A percentile compares a stretch with the other conserved stretches of the same genome.
phyloP scores from a whole-genome alignment of 108 stramenopile species.

The Pseudonitzschia multiseries region DNA sequence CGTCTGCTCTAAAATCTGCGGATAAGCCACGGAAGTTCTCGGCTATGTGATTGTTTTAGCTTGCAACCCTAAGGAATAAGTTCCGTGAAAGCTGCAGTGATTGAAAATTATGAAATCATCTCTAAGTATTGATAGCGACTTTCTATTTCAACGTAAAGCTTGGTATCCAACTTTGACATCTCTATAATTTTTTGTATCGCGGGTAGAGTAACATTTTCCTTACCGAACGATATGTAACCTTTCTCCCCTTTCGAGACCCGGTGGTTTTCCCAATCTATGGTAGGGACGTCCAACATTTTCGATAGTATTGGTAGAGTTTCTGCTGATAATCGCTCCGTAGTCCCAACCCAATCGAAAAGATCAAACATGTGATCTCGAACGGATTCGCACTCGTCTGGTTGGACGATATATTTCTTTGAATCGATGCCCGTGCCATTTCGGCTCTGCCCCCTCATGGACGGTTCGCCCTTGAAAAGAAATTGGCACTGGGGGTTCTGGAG shows the following conservation, averaged over 20 bases:
- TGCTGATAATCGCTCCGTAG: constrained; percentile 24
- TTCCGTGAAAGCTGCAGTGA: too few relatives aligned
- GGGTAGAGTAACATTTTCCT: constrained; percentile 13
- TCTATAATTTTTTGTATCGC: constrained; percentile 20
- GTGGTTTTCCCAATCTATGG: background rate
- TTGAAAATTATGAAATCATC: background rate
- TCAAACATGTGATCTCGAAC: constrained; percentile 18
- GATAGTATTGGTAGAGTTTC: constrained; percentile 32
- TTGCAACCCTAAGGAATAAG: background rate
- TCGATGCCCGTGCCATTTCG: background rate
- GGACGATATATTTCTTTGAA: background rate
- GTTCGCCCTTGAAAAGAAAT: constrained; percentile 35
- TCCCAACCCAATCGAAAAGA: constrained; percentile 40
- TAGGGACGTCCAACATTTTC: constrained; percentile 19
- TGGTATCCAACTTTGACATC: constrained; percentile 23
- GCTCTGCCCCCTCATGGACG: constrained; percentile 15
- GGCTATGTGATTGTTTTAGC: background rate
- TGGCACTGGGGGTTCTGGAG: constrained; percentile 41
- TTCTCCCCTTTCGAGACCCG: constrained; percentile 13
- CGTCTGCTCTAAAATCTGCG: background rate
- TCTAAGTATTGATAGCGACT: constrained; percentile 7
- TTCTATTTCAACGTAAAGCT: constrained; percentile 17
- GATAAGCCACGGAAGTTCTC: constrained; percentile 4
- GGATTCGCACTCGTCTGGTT: constrained; percentile 20
- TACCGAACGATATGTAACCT: constrained; percentile 10